Evolutionary conservation across 208 protist species (phyloP), one percentile per base, ranked within the genome.

Genomic region (Trypanosomatidae sp.): DNA sequence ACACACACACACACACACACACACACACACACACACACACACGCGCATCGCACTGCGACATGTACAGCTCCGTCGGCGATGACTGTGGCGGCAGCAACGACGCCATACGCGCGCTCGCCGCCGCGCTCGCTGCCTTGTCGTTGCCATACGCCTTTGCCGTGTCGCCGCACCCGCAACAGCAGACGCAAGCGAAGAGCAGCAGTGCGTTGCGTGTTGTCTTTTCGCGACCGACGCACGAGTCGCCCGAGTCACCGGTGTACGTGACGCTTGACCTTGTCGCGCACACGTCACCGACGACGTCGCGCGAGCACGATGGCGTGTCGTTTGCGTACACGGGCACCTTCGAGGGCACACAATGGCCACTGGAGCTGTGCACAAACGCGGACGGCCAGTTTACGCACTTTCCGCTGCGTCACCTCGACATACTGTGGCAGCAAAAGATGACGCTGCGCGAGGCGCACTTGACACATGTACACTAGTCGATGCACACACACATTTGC

Each of bases 141-240:
- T 63, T 60, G 13, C 61, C 52, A 19, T 84, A 79, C 56, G 78
- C 70, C 43, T 72, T 72, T 21, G 61, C 66, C n/a, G 56, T 84
- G 6, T 37, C 66, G 4, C 62, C 69, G 3, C 66, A 79, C 33
- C 74, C n/a, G n/a, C n/a, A n/a, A n/a, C n/a, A n/a, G n/a, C n/a
- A n/a, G n/a, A n/a, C n/a, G n/a, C n/a, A n/a, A n/a, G n/a, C 74
- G 3, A 35, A 28, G 1, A 15, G 21, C 16, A n/a, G 24, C 8
- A 8, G 64, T 19, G 47, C 61, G 1, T 77, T 61, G 43, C 60
- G 70, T 4, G 52, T 84, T 0, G 56, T 79, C 6, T 79, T 84
- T 19, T 84, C 74, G 3, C 39, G 65, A 3, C 74, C 70, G 10
- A 84, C 74, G 8, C 62, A 68, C 26, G 43, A 70, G 37, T 33